Base-by-base conservation (phyloP, 1,284 basidiomycete genomes). In the Gomphus bonarii region DNA sequence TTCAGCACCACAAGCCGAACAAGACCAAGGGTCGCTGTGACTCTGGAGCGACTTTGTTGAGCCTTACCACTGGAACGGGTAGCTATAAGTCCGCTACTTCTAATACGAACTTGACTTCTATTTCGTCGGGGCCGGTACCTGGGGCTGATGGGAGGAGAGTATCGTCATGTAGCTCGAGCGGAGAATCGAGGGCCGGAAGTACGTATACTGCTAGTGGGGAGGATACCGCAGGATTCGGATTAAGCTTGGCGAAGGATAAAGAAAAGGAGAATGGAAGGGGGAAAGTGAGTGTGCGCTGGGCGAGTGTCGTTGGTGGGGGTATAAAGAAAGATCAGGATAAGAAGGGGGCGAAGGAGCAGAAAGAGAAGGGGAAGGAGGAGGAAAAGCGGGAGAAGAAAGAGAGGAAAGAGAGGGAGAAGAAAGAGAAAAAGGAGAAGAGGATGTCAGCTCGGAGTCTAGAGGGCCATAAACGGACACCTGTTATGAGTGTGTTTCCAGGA, bases 341-440 rank as follows among this genome's bases (percentile, higher is more conserved):
- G 1, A 60, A 58, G 51, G 63, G 59, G 38, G 66, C 66, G 61
- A 57, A 62, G 42, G 68, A 65, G 54, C 18, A 31, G 31, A 31
- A 35, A 85, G 82, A 85, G 61, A 85, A 87, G 63, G 75, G 74
- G 1, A 75, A 77, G 0, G 48, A 38, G 6, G 16, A 38, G 11
- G 36, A 38, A 1, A 38, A 38, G 36, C 11, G 31, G 33, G 49
- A 44, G 40, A 43, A 40, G 38, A 4, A 56, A 46, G 57, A 36
- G 20, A 14, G 44, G 53, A 59, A 38, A 65, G 63, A 51, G 48
- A 67, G 53, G n/a, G 63, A 62, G 51, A 67, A 62, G 35, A 53
- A 35, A 1, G 60, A 58, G 50, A 63, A 59, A 40, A 66, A 66
- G 61, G 58, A 62, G 42, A 68, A 65, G 54, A 65, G 51, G 47